Conservation (phyloP, 257 asterid genomes). For the Gentiana macrophylla region DNA sequence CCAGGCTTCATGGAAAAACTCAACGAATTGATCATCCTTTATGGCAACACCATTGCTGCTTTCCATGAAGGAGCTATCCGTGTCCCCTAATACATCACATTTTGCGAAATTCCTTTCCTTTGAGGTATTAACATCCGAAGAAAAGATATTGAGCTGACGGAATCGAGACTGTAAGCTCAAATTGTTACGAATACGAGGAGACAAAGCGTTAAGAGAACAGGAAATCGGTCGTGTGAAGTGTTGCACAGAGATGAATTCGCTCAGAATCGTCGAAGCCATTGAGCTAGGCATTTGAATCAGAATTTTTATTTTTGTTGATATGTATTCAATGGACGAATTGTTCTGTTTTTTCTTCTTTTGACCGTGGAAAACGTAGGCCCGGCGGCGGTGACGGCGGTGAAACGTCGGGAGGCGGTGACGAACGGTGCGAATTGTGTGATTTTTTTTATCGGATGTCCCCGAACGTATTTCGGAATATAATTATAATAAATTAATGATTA, state of each 20-base stretch:
- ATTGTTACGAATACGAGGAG: constrained; percentile 7
- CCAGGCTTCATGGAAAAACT: constrained; percentile 83
- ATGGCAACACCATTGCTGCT: constrained; percentile 3
- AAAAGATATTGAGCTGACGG: constrained; percentile 10
- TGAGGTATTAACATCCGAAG: constrained; percentile 8
- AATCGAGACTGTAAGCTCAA: background rate
- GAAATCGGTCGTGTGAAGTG: constrained; percentile 9
- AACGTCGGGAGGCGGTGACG: too few relatives aligned
- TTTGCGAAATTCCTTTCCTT: constrained; percentile 12
- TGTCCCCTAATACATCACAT: constrained; percentile 31
- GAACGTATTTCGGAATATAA: too few relatives aligned
- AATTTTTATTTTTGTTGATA: too few relatives aligned
- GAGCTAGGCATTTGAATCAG: too few relatives aligned
- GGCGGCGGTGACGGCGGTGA: too few relatives aligned
- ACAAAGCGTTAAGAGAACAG: constrained; percentile 11
- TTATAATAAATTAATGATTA: too few relatives aligned
- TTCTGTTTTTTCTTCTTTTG: too few relatives aligned
- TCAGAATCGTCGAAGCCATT: constrained; percentile 40
- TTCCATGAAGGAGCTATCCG: constrained; percentile 28
- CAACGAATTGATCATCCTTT: constrained; percentile 69
- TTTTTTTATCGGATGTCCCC: too few relatives aligned
- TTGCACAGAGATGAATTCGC: constrained; percentile 25
- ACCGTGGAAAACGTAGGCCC: too few relatives aligned
- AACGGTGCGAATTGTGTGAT: too few relatives aligned
- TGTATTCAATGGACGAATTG: too few relatives aligned